These are phyloP conservation scores for Bombardia bombarda DNA, from an alignment of 495 filamentous ascomycete genomes.

Conservation along the genomic window DNA sequence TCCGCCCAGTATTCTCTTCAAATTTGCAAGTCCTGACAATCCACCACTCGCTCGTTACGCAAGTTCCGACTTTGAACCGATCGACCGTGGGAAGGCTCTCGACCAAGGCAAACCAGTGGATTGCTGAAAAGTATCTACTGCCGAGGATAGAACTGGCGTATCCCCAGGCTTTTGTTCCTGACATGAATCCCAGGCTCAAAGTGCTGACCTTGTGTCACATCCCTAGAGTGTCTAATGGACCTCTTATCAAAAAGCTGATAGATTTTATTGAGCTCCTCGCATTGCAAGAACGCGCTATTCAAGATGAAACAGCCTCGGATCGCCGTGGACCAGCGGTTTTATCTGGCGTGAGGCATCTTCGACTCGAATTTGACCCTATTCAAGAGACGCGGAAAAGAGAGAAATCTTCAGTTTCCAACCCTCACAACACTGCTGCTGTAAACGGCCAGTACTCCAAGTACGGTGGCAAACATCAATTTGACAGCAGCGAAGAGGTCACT, in stretches of 20 bases:
- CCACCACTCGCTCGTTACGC: slow-evolving; percentile 42
- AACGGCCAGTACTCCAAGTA: too few relatives aligned
- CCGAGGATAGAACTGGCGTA: slow-evolving; percentile 28
- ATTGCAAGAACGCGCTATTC: slow-evolving; percentile 30
- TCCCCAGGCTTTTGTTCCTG: slow-evolving; percentile 32
- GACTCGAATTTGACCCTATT: slow-evolving; percentile 33
- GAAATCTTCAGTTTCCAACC: too few relatives aligned
- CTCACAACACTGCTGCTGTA: too few relatives aligned
- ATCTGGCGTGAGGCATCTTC: slow-evolving; percentile 31
- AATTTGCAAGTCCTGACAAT: slow-evolving; percentile 36
- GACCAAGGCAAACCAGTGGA: slow-evolving; percentile 16
- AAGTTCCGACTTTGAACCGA: slow-evolving; percentile 25
- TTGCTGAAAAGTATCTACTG: slow-evolving; percentile 31
- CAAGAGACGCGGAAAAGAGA: slow-evolving; percentile 1
- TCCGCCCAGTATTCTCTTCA: slow-evolving; percentile 35
- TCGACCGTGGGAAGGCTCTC: slow-evolving; percentile 16
- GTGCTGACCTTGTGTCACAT: slow-evolving; percentile 33
- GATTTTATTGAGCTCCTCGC: slow-evolving; percentile 30
- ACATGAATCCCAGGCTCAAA: slow-evolving; percentile 37
- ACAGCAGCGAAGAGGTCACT: too few relatives aligned
- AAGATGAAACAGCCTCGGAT: slow-evolving; percentile 2
- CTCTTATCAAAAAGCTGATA: slow-evolving; percentile 26
- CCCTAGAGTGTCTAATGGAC: slow-evolving; percentile 32
- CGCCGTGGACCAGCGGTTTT: slow-evolving; percentile 22
- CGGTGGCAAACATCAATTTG: too few relatives aligned